A percentile compares a stretch with the other conserved stretches of the same genome.
Conservation (phyloP, 2,329 filamentous ascomycete species). For the Sclerotinia trifoliorum region DNA sequence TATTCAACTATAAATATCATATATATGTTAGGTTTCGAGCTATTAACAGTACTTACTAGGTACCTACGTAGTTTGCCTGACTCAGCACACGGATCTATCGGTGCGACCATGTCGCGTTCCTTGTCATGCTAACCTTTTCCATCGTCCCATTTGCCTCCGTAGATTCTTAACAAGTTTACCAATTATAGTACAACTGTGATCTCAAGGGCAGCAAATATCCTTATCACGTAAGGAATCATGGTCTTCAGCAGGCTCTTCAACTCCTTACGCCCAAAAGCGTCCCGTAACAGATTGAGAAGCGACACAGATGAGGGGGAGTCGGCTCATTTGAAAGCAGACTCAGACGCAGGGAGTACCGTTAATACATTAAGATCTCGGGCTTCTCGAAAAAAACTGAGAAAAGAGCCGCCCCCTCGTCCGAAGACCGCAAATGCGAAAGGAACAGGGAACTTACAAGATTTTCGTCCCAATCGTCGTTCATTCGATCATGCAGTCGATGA, state of each 20-base stretch:
- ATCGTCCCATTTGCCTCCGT: background rate
- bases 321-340: conserved; percentile 12
- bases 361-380: conserved; percentile 12
- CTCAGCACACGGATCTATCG: conserved; percentile 15
- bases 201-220: background rate
- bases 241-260: conserved; percentile 14
- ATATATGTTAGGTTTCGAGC: conserved; percentile 1
- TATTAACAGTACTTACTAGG: conserved; percentile 8
- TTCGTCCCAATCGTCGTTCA: conserved; percentile 7
- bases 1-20: background rate
- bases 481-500: conserved; percentile 27
- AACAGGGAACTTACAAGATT: background rate
- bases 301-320: conserved; percentile 5
- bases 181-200: background rate
- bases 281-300: conserved; percentile 12
- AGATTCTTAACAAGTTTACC: background rate
- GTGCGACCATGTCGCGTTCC: conserved; percentile 3
- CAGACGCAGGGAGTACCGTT: conserved; percentile 8
- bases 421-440: background rate
- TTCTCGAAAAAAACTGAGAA: conserved; percentile 20
- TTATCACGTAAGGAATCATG: conserved; percentile 2
- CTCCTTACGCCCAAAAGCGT: conserved; percentile 19
- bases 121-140: background rate
- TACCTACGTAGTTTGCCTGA: conserved; percentile 13
- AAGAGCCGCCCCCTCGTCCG: conserved; percentile 7